A percentile compares a stretch with the other conserved stretches of the same genome.
Conservation (phyloP, 2,329 filamentous ascomycete genomes). For the Nemania sp. region DNA sequence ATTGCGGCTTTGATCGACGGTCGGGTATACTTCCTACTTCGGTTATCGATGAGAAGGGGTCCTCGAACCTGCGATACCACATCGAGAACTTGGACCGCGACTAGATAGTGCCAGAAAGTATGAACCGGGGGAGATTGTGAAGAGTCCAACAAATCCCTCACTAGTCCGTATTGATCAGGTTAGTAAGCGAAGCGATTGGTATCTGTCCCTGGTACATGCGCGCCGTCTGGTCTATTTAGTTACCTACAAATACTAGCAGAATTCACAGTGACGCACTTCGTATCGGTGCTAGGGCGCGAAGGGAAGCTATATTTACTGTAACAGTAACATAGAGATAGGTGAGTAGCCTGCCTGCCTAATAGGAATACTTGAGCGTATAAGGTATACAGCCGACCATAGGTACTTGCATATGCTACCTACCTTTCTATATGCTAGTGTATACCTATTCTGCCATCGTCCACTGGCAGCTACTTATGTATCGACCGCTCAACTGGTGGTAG, state of each 20-base stretch:
- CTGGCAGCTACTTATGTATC: no score
- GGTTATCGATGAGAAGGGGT: not conserved
- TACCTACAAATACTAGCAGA: not conserved
- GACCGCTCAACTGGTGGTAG: no score
- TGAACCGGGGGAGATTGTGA: slow-evolving; percentile 3
- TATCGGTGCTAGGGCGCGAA: no score
- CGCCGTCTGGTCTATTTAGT: not conserved
- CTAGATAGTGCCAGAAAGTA: slow-evolving; percentile 20
- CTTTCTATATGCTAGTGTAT: no score
- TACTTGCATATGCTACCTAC: no score
- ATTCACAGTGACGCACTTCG: not conserved
- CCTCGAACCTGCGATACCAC: slow-evolving; percentile 15
- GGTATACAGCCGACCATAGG: no score
- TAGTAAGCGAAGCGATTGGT: slow-evolving; percentile 17
- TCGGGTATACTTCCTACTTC: slow-evolving; percentile 9
- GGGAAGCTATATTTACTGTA: not conserved
- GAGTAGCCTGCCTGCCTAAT: no score
- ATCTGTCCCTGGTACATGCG: not conserved
- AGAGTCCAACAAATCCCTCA: slow-evolving; percentile 21
- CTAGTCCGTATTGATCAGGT: slow-evolving; percentile 14
- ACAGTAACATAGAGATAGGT: not conserved
- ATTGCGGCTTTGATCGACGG: not conserved
- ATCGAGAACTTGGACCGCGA: slow-evolving; percentile 17
- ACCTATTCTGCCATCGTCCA: no score
- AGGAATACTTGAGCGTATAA: no score